phyloP scores from a whole-genome alignment of 2,329 filamentous ascomycete genomes.

The Hypoxylon sp. region DNA sequence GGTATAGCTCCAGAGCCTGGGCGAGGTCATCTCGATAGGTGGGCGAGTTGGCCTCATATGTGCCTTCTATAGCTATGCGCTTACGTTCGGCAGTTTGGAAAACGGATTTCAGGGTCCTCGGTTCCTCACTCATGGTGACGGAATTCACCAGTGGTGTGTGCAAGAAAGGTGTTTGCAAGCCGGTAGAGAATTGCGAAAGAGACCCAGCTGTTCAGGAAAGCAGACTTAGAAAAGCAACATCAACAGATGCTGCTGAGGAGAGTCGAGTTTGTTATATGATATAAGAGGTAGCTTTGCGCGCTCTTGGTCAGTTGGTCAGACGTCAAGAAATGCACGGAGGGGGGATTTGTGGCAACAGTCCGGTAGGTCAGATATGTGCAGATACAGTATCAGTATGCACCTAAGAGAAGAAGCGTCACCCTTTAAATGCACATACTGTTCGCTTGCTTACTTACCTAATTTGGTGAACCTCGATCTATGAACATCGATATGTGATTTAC shows the following conservation, averaged over 20 bases:
- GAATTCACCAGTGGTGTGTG: background rate
- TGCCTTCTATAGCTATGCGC: constrained; percentile 66
- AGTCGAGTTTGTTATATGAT: background rate
- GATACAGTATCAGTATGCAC: background rate
- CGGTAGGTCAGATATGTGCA: too few species aligned
- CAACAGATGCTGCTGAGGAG: background rate
- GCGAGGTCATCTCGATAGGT: constrained; percentile 73
- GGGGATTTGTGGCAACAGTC: too few species aligned
- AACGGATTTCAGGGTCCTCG: constrained; percentile 58
- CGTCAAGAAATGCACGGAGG: too few species aligned
- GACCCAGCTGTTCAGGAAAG: background rate
- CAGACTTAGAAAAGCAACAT: background rate
- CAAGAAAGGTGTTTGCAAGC: background rate
- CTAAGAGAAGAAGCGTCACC: background rate
- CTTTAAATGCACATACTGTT: background rate
- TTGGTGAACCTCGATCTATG: too few species aligned
- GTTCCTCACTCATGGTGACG: constrained; percentile 50
- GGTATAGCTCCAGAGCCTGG: constrained; percentile 73
- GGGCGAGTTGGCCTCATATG: constrained; percentile 70
- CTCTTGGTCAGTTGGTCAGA: too few species aligned
- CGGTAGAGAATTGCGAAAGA: background rate
- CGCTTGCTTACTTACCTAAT: background rate
- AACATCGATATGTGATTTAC: too few species aligned
- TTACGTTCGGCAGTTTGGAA: constrained; percentile 60
- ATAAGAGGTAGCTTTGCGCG: background rate